phyloP scores from a whole-genome alignment of 2,329 filamentous ascomycete genomes.

The Monosporascus sp. region DNA sequence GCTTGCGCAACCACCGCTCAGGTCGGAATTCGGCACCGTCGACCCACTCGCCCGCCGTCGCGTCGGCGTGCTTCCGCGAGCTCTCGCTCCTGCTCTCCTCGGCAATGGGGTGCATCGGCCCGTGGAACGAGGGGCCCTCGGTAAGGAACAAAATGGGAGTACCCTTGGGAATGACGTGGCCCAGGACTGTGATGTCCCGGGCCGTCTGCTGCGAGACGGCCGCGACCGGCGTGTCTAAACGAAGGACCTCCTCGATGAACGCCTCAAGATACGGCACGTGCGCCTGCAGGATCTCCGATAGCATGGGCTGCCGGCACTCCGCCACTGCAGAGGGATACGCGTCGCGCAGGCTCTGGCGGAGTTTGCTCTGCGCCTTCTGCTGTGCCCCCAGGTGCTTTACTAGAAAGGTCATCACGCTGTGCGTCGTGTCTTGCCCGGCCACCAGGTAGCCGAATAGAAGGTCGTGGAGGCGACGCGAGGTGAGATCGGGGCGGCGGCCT shows the following conservation, averaged over 20 bases:
- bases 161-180: conserved; percentile 21
- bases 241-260: conserved; percentile 26
- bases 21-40: too few relatives aligned
- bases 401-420: conserved; percentile 10
- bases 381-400: conserved; percentile 23
- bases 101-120: too few relatives aligned
- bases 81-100: too few relatives aligned
- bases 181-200: conserved; percentile 21
- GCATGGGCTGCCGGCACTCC: conserved; percentile 16
- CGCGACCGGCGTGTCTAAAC: conserved; percentile 16
- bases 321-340: conserved; percentile 9
- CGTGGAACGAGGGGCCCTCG: too few relatives aligned
- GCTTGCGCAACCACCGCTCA: too few relatives aligned
- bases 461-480: conserved; percentile 17
- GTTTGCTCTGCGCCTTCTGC: conserved; percentile 18
- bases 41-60: too few relatives aligned
- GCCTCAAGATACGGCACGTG: conserved; percentile 26
- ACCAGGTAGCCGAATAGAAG: conserved; percentile 27
- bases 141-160: conserved; percentile 1
- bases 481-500: conserved; percentile 18
- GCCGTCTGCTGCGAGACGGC: conserved; percentile 18
- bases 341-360: conserved; percentile 17
- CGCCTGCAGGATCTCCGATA: conserved; percentile 16
- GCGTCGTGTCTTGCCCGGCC: conserved; percentile 27
- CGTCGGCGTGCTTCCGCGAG: too few relatives aligned